Percentiles rank a stretch among this genome's conserved stretches.
Conservation (phyloP, 75 land plant genomes). For the Pseudotsuga menziesii region DNA sequence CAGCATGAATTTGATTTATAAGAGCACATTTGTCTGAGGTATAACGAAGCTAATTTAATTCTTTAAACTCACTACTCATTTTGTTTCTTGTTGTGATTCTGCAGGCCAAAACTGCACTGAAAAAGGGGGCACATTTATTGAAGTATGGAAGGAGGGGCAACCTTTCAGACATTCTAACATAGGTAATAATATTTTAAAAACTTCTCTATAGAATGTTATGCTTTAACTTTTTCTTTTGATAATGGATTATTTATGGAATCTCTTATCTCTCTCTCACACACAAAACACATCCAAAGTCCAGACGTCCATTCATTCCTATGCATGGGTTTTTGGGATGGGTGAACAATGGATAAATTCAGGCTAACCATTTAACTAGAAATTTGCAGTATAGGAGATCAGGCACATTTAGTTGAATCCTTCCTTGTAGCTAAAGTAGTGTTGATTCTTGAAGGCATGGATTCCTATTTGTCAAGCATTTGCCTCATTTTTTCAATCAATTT, state of each 20-base stretch:
- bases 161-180: constrained; percentile 80
- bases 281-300: background rate
- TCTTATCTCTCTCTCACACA: background rate
- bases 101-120: constrained; percentile 70
- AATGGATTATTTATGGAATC: background rate
- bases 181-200: constrained; percentile 8
- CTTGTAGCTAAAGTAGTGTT: background rate
- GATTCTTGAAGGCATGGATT: too few species aligned
- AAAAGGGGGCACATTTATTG: constrained; percentile 63
- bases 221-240: background rate
- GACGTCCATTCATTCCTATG: too few species aligned
- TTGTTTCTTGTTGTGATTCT: constrained; percentile 4
- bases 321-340: background rate
- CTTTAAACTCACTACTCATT: background rate
- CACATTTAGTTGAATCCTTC: background rate
- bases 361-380: background rate
- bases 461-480: too few species aligned
- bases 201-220: background rate
- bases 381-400: background rate
- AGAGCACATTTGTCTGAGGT: background rate
- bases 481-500: too few species aligned
- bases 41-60: background rate
- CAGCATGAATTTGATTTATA: background rate
- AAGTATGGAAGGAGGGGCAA: constrained; percentile 84
- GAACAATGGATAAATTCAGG: background rate